Evolutionary conservation across 2,329 filamentous ascomycete species (phyloP).

Genomic region (Fusarium sp.): DNA sequence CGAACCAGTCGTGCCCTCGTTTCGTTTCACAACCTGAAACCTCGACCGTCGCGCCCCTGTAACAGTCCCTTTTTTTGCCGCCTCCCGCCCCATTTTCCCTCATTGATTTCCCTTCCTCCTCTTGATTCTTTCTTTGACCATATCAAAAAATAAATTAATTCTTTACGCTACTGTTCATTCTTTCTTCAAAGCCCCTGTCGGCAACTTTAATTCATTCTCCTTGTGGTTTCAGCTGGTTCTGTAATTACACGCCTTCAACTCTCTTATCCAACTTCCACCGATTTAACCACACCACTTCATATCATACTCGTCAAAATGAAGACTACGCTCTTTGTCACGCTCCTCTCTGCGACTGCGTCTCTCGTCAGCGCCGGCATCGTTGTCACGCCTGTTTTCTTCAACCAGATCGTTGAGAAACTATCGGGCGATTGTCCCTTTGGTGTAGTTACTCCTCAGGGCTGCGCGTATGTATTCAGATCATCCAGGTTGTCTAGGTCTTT

Average conservation of each 20-base stretch:
- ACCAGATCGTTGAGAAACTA: constrained; percentile 65
- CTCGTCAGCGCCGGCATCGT: constrained; percentile 66
- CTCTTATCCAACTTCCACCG: neutral
- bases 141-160: constrained; percentile 29
- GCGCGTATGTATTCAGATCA: constrained; percentile 61
- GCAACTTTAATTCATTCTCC: constrained; percentile 3
- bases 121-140: constrained; percentile 1
- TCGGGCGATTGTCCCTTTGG: constrained; percentile 68
- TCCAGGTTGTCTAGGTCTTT: neutral
- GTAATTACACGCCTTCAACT: constrained; percentile 22
- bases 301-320: constrained; percentile 46
- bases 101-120: constrained; percentile 4
- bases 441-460: constrained; percentile 67
- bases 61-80: constrained; percentile 37
- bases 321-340: constrained; percentile 48
- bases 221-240: constrained; percentile 40
- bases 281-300: constrained; percentile 21
- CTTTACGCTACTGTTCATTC: constrained; percentile 2
- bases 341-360: constrained; percentile 60
- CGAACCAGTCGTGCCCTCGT: constrained; percentile 33
- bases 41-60: constrained; percentile 41
- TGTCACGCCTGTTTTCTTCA: constrained; percentile 63
- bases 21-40: constrained; percentile 48
- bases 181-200: constrained; percentile 12
- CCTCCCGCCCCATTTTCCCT: constrained; percentile 13